A percentile compares a stretch with the other conserved stretches of the same genome.
Conservation (phyloP, 1,284 basidiomycete genomes). For the Leccinum insigne region DNA sequence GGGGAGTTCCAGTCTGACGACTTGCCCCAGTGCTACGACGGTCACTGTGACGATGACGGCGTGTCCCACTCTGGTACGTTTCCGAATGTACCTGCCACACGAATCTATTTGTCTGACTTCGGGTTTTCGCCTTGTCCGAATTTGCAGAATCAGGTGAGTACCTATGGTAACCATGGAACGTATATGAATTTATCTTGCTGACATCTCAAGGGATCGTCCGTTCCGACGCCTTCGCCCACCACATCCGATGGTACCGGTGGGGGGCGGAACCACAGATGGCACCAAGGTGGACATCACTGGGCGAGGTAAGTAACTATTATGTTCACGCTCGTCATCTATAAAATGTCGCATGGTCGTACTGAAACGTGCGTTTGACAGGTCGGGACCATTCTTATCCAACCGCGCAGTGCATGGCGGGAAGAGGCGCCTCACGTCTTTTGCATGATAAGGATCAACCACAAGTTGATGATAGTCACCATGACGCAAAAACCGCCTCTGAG, state of each 20-base stretch:
- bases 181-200: background rate
- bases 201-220: constrained; percentile 6
- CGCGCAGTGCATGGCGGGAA: constrained; percentile 9
- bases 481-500: background rate
- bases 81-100: background rate
- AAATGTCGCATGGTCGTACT: background rate
- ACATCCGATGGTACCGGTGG: background rate
- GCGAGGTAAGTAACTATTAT: constrained; percentile 16
- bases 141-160: constrained; percentile 2
- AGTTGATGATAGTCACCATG: background rate
- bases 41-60: constrained; percentile 18
- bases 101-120: background rate
- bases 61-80: constrained; percentile 16
- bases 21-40: background rate
- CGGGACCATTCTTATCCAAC: background rate
- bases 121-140: background rate
- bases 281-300: background rate
- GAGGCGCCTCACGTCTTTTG: constrained; percentile 8
- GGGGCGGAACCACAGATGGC: background rate
- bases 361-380: constrained; percentile 7
- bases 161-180: background rate
- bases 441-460: background rate
- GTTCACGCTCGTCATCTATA: background rate
- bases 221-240: constrained; percentile 5
- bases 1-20: background rate